Evolutionary conservation across 805 yeast genomes (phyloP).

Genomic region (Candida khao-thaluensis): DNA sequence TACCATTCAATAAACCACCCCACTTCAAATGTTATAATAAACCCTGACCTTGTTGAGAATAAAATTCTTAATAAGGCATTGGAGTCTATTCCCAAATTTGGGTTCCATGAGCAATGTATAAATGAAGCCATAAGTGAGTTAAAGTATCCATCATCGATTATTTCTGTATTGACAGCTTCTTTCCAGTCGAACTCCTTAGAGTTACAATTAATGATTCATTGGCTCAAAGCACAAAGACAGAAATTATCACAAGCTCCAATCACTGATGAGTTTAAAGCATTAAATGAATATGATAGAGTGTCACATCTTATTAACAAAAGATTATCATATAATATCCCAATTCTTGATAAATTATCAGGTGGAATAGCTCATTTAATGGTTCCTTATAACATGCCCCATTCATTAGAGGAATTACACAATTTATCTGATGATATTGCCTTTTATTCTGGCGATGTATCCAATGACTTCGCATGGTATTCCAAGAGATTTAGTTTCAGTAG

Average conservation of each 20-base stretch:
- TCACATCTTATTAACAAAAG: constrained; percentile 49
- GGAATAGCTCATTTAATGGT: constrained; percentile 62
- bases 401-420: constrained; percentile 68
- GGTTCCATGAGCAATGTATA: constrained; percentile 51
- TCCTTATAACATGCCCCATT: constrained; percentile 58
- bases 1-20: constrained; percentile 42
- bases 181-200: constrained; percentile 48
- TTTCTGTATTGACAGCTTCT: constrained; percentile 37
- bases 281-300: constrained; percentile 44
- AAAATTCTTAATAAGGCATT: constrained; percentile 39
- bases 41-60: constrained; percentile 36
- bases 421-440: constrained; percentile 81
- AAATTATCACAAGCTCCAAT: constrained; percentile 27
- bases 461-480: constrained; percentile 92
- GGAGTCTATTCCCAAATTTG: constrained; percentile 48
- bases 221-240: constrained; percentile 46
- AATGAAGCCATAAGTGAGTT: constrained; percentile 47
- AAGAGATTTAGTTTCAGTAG: constrained; percentile 71
- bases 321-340: constrained; percentile 50
- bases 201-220: constrained; percentile 54
- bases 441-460: constrained; percentile 74
- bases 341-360: constrained; percentile 41
- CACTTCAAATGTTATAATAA: constrained; percentile 32
- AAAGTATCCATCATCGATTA: constrained; percentile 53
- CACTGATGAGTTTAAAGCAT: constrained; percentile 15